Evolutionary conservation across 768 basidiomycete species (phyloP), one percentile per base, ranked within the genome.

Genomic region (Mycena crocata): DNA sequence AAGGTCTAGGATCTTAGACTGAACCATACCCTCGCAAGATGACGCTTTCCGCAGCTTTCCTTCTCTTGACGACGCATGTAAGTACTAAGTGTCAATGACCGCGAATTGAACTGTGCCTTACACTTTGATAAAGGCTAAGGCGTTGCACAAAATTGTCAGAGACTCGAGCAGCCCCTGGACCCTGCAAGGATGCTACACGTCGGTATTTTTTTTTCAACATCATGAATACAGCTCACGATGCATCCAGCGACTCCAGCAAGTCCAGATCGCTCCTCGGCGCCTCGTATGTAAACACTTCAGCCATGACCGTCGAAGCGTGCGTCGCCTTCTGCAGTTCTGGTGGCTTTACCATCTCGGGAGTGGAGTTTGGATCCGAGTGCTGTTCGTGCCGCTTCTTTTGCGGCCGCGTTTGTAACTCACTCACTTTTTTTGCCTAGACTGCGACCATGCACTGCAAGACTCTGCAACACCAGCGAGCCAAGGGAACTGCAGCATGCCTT

Each of bases 331-430:
- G 71, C 69, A 71, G 74, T 34, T 45, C 63, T 17, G 73, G 74
- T 48, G 69, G 72, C 10, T 86, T 74, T 70, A 69, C 80, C 45
- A 83, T 81, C 52, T 85, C 86, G 9, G 87, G 87, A 9, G 78
- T 84, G 8, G 86, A 88, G 73, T 87, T 80, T 68, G 81, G 78
- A 2, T 80, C 82, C 40, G 83, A 88, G 71, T 88, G 85, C 75
- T 87, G 86, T 87, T 69, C 67, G 84, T 76, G 31, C 34, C 12
- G 55, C 31, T 52, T 19, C 45, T 7, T 56, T 50, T n/a, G 21
- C 37, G 19, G 35, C 3, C 2, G 52, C 24, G 21, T 40, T 17
- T 28, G 19, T 30, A 34, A 13, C 51, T 48, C 24, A 9, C 2
- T 52, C 15, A 34, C 7, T 34, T 34, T 17, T 21, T 1, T 26